A percentile compares a stretch with the other conserved stretches of the same genome.
These are phyloP conservation scores for Lepiota brunneoincarnata DNA, from an alignment of 768 basidiomycete genomes.

Conservation along the genomic window DNA sequence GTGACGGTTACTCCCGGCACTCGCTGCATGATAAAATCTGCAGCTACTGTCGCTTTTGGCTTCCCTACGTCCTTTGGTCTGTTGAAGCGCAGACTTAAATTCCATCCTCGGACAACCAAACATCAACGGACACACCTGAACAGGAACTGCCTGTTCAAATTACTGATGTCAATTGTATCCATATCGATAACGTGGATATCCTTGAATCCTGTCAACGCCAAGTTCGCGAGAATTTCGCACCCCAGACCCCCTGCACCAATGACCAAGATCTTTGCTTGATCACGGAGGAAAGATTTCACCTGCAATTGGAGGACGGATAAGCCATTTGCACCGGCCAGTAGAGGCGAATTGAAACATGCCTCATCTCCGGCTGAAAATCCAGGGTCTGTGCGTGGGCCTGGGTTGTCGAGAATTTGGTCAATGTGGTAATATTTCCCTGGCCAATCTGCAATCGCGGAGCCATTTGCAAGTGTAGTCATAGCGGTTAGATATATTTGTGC, in stretches of 20 bases:
- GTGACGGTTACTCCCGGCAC: conserved; percentile 96
- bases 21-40: conserved; percentile 95
- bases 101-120: not conserved
- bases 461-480: conserved; percentile 20
- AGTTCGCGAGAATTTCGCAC: conserved; percentile 95
- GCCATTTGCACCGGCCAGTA: not conserved
- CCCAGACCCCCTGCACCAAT: conserved; percentile 98
- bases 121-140: conserved; percentile 65
- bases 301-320: conserved; percentile 25
- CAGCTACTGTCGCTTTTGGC: conserved; percentile 91
- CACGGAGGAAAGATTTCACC: conserved; percentile 87
- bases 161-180: conserved; percentile 99
- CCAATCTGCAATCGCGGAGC: conserved; percentile 36
- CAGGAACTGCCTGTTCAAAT: conserved; percentile 96
- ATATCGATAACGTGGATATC: conserved; percentile 99
- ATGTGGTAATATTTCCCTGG: conserved; percentile 72
- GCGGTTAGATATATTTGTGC: not conserved
- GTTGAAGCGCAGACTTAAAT: conserved; percentile 1
- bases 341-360: conserved; percentile 38
- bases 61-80: conserved; percentile 91
- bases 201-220: conserved; percentile 95
- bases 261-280: conserved; percentile 88
- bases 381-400: conserved; percentile 88
- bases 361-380: conserved; percentile 79
- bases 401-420: conserved; percentile 80